phyloP scores from a whole-genome alignment of 805 yeast genomes.

The Candida fluviatilis region DNA sequence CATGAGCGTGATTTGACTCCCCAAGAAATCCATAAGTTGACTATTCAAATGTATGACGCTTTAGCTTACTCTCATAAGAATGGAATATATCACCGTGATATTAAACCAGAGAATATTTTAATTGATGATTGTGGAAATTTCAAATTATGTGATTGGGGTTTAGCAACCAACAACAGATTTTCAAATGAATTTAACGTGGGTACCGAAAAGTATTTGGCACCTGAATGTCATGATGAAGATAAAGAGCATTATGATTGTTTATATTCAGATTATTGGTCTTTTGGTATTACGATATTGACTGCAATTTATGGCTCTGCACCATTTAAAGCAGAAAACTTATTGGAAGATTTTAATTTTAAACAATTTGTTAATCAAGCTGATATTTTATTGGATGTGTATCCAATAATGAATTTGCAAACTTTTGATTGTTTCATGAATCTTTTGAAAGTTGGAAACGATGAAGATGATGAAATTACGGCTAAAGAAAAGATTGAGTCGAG shows the following conservation, averaged over 20 bases:
- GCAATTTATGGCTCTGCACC: constrained; percentile 52
- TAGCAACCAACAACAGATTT: constrained; percentile 41
- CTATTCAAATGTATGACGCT: constrained; percentile 50
- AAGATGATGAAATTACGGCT: constrained; percentile 24
- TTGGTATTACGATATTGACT: constrained; percentile 48
- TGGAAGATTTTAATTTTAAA: constrained; percentile 41
- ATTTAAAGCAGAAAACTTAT: constrained; percentile 33
- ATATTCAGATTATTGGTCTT: constrained; percentile 52
- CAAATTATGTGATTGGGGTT: constrained; percentile 74
- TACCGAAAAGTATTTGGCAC: constrained; percentile 60
- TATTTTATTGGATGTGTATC: constrained; percentile 47
- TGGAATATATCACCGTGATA: constrained; percentile 66
- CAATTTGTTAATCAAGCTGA: constrained; percentile 38
- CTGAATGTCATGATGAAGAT: constrained; percentile 32
- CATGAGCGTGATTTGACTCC: constrained; percentile 16
- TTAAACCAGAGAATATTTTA: constrained; percentile 69
- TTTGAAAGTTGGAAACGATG: constrained; percentile 33
- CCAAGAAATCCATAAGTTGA: constrained; percentile 32
- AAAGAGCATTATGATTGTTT: constrained; percentile 35
- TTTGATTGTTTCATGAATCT: constrained; percentile 39
- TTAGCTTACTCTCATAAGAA: constrained; percentile 50
- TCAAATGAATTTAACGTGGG: constrained; percentile 43
- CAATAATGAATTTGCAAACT: constrained; percentile 40
- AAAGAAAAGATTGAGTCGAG: constrained; percentile 24
- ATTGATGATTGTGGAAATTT: constrained; percentile 48